phyloP scores from a whole-genome alignment of 2,329 filamentous ascomycete species.

The Periconia macrospinosa region DNA sequence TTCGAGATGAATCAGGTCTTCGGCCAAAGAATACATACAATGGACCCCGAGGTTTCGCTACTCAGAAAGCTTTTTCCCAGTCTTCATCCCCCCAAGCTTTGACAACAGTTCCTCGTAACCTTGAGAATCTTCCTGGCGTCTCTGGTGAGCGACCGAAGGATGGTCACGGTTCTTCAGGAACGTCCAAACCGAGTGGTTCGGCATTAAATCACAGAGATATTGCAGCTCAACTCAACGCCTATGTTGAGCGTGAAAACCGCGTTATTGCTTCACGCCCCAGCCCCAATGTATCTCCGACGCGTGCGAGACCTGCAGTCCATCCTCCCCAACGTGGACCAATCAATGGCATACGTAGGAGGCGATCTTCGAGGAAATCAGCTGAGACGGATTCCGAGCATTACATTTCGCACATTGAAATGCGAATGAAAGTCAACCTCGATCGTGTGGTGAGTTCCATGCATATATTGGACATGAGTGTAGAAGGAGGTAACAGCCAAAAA shows the following conservation, averaged over 20 bases:
- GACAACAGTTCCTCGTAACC: not conserved
- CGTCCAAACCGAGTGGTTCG: not conserved
- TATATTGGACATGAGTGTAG: constrained; percentile 20
- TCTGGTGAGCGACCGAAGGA: not conserved
- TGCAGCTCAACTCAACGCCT: not conserved
- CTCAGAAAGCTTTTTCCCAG: not conserved
- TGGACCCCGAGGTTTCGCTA: not conserved
- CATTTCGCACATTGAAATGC: not conserved
- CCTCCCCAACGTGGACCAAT: not conserved
- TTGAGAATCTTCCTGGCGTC: not conserved
- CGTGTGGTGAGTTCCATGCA: constrained; percentile 4
- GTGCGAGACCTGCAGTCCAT: not conserved
- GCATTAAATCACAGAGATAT: not conserved
- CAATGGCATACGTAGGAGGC: not conserved
- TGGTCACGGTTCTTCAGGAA: not conserved
- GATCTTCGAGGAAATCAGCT: not conserved
- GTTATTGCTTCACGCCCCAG: not conserved
- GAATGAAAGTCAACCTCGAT: not conserved
- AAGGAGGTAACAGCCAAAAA: constrained; percentile 15
- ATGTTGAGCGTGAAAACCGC: not conserved
- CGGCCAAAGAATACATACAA: not conserved
- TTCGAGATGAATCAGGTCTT: not conserved
- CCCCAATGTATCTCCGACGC: not conserved
- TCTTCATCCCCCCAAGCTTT: not conserved
- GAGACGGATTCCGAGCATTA: not conserved